Evolutionary conservation across 2,329 filamentous ascomycete species (phyloP), one percentile per base, ranked within the genome.

Genomic region (Phyllosticta citriasiana): DNA sequence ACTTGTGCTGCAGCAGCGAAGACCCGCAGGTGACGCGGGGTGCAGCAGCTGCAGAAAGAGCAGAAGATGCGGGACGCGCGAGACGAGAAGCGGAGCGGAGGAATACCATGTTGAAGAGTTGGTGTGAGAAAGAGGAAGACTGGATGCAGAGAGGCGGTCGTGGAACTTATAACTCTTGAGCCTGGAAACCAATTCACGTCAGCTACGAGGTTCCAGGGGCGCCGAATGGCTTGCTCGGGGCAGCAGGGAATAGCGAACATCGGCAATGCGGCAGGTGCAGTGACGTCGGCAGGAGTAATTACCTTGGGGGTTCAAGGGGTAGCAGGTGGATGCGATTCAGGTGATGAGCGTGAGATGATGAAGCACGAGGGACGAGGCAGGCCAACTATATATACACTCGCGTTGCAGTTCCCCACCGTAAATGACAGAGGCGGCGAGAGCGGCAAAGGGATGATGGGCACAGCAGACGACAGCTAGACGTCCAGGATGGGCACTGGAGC

Each of bases 61-160:
- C 67, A 67, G 80, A 79, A 61, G 80, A 77, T 68, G 80, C 76
- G 68, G 81, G 81, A 66, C 82, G 81, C 67, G 78, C 78, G 64
- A 84, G 77, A 73, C 83, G 80, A 63, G 82, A 77, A 71, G 82
- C 76, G 70, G 82, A 83, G 73, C 83, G 82, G 72, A 82, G 72
- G 81, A 88, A 84, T 87, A 78, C 80, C 69, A 80, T 80, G 68
- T 72, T 84, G 73, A 74, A 63, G 66, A 65, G 33, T 63, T 40
- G 55, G 27, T 58, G 60, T 52, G 51, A 30, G 56, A 53, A 61
- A 40, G 14, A 40, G 14, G 56, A 35, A 24, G n/a, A 25, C 25
- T 16, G 53, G 16, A 12, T 12, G 7, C 19, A 19, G 50, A 55
- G 25, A 6, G 22, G 25, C 22, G 14, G 19, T 53, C 19, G 50